Evolutionary conservation across 176 grass and related monocot genomes (phyloP).

Genomic region (Elaeis guineensis): DNA sequence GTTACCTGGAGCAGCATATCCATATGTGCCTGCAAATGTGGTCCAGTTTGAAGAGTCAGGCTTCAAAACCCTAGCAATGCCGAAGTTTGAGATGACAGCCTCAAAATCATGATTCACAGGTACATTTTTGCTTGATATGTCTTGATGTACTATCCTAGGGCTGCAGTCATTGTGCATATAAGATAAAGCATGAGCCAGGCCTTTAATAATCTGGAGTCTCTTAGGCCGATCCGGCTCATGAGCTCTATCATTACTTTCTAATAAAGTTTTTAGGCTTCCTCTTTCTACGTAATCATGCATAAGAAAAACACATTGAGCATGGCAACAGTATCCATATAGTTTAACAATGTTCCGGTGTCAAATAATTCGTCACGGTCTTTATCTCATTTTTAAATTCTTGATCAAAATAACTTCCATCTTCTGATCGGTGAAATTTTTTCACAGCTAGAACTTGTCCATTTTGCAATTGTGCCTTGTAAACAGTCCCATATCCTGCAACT

Average conservation of each 20-base stretch:
- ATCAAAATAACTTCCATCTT: background rate
- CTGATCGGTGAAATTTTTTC: too few species aligned
- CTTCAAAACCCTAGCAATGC: constrained; percentile 4
- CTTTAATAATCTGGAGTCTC: constrained; percentile 13
- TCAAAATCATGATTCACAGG: constrained; percentile 4
- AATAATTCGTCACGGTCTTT: background rate
- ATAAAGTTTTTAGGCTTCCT: constrained; percentile 5
- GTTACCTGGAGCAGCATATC: constrained; percentile 19
- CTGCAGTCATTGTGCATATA: constrained; percentile 16
- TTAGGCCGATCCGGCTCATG: background rate
- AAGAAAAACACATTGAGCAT: background rate
- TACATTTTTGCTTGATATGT: constrained; percentile 15
- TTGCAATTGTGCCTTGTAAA: too few species aligned
- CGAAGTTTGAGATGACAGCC: constrained; percentile 10
- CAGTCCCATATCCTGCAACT: too few species aligned
- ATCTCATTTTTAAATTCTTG: constrained; percentile 13
- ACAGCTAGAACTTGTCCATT: too few species aligned
- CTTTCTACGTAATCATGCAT: constrained; percentile 14
- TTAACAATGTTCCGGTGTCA: constrained; percentile 16
- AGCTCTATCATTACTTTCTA: background rate
- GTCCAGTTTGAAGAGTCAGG: constrained; percentile 21
- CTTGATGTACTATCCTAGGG: background rate
- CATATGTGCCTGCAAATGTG: constrained; percentile 9
- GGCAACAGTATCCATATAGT: constrained; percentile 6
- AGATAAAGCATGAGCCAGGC: constrained; percentile 6